Percentiles rank a stretch among this genome's conserved stretches.
Evolutionary conservation across 2,329 filamentous ascomycete genomes (phyloP).

Genomic region (Colletotrichum agaves): DNA sequence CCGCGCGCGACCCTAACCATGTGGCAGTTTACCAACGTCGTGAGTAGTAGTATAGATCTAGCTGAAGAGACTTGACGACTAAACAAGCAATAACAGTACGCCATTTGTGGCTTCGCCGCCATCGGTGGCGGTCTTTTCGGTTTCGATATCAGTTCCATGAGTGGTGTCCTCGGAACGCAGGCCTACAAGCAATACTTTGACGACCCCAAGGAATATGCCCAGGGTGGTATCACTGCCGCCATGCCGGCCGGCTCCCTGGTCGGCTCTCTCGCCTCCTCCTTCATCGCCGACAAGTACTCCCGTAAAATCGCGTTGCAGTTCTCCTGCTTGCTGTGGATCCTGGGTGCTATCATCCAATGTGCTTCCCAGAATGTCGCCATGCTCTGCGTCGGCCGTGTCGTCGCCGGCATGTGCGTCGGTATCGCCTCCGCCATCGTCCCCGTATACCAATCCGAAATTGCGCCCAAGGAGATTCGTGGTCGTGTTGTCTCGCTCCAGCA

Average conservation of each 20-base stretch:
- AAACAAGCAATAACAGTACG: constrained; percentile 49
- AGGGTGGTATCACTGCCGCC: constrained; percentile 77
- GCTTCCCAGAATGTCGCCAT: constrained; percentile 74
- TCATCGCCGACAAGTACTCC: constrained; percentile 61
- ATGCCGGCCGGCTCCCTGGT: constrained; percentile 80
- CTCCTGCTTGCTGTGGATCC: constrained; percentile 62
- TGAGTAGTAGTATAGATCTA: too few species aligned
- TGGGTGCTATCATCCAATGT: constrained; percentile 65
- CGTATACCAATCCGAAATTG: constrained; percentile 76
- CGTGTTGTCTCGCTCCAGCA: constrained; percentile 71
- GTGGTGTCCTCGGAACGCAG: constrained; percentile 71
- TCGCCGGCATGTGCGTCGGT: constrained; percentile 79
- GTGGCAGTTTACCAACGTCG: constrained; percentile 60
- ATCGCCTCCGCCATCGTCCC: constrained; percentile 79
- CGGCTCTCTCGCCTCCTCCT: constrained; percentile 63
- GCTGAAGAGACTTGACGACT: too few species aligned
- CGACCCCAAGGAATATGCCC: constrained; percentile 65
- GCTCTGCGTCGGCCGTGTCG: constrained; percentile 76
- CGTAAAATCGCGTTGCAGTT: constrained; percentile 61
- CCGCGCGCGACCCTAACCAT: constrained; percentile 43
- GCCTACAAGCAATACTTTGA: constrained; percentile 80
- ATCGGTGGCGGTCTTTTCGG: constrained; percentile 79
- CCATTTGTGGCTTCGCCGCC: constrained; percentile 70
- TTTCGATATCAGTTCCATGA: constrained; percentile 83
- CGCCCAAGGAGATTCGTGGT: constrained; percentile 66